Conservation (phyloP, 2,329 filamentous ascomycete genomes). For the Exophiala sp. region DNA sequence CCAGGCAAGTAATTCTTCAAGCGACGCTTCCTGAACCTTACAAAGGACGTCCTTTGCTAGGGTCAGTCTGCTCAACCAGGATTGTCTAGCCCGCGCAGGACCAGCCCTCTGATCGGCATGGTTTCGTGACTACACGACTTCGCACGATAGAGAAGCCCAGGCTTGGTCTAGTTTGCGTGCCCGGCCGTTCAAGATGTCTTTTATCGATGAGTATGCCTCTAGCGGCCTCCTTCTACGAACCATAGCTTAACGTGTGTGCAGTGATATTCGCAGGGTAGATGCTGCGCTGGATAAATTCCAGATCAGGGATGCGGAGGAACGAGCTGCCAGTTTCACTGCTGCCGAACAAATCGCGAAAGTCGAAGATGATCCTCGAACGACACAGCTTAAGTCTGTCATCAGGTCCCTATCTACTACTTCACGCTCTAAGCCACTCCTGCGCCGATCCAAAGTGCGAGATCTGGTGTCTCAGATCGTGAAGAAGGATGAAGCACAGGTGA, state of each 20-base stretch:
- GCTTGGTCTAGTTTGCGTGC: neutral
- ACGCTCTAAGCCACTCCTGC: constrained; percentile 57
- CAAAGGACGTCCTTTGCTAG: too few species aligned
- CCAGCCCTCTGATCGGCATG: neutral
- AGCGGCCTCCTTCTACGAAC: neutral
- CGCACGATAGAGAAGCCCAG: neutral
- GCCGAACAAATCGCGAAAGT: constrained; percentile 11
- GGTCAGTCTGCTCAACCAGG: too few species aligned
- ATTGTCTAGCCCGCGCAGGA: neutral
- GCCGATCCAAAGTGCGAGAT: constrained; percentile 53
- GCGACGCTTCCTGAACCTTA: too few species aligned
- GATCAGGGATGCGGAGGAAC: constrained; percentile 35
- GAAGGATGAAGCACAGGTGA: constrained; percentile 29
- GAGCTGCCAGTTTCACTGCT: constrained; percentile 8
- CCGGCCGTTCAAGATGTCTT: constrained; percentile 18
- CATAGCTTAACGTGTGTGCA: constrained; percentile 28
- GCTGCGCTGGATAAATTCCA: constrained; percentile 54
- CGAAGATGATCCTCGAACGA: constrained; percentile 29
- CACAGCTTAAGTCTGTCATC: constrained; percentile 58
- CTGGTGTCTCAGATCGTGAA: constrained; percentile 56
- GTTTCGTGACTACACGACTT: neutral
- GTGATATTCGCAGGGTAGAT: constrained; percentile 54
- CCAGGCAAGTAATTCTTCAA: too few species aligned
- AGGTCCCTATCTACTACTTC: constrained; percentile 65
- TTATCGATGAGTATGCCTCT: constrained; percentile 18